Base-by-base conservation (phyloP, 768 basidiomycete genomes). In the Mycena galericulata region DNA sequence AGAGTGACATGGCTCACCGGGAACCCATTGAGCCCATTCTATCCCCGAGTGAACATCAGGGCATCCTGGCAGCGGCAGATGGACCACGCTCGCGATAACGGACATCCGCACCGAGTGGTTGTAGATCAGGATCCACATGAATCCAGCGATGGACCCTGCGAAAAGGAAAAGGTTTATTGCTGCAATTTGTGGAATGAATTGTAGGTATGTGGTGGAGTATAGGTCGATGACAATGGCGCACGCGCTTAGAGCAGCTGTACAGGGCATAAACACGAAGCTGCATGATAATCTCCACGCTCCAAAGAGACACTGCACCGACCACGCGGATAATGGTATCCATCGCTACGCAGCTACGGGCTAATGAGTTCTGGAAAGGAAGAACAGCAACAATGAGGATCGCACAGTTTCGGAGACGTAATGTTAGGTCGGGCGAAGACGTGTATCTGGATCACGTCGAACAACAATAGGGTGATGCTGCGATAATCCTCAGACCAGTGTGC, bases 221-320 rank as follows among this genome's bases (percentile, higher is more conserved):
- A 43, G 22, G 22, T 49, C 29, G 38, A 24, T 30, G 22, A 46
- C 29, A 34, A 24, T 30, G 46, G 36, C 75, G 67, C 29, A 84
- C 84, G 71, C 74, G 79, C 68, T 79, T 81, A 3, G 83, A 85
- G 46, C 81, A 80, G 36, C 75, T 73, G 61, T 75, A 87, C 14
- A 87, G 69, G 0, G 83, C 83, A 64, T 85, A 85, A 32, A 86
- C 75, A 15, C 84, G 79, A 26, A 86, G 65, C 72, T 85, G 84
- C 82, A 87, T 84, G 67, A 85, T 75, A 20, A 86, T 83, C 68
- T 87, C 85, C 14, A 86, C 79, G 32, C 82, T 79, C 86, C 86
- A 86, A 6, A 87, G 73, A 24, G 80, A 81, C 26, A 86, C 75
- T 0, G 82, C 85, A 3, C 86, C 84, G 6, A 81, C 79, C 9